Evolutionary conservation across 192 early-diverging fungal genomes (phyloP).

Genomic region (Martensiomyces pterosporus): DNA sequence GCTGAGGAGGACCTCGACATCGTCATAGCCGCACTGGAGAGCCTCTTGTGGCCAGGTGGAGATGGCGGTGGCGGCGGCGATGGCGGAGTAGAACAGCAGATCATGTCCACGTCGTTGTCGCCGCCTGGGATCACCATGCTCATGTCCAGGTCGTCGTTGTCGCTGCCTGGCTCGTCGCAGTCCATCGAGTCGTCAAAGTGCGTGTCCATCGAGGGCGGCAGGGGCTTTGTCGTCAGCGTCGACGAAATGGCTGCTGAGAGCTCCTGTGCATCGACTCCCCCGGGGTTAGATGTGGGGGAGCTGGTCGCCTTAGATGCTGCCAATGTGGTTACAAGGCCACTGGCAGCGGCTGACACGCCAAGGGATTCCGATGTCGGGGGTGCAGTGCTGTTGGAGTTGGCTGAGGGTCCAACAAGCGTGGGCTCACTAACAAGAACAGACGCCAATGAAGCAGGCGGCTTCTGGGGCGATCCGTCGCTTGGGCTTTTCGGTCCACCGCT

Average conservation of each 20-base stretch:
- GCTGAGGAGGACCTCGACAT: conserved; percentile 23
- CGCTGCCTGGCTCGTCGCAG: conserved; percentile 2
- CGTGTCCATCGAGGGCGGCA: background rate
- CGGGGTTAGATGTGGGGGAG: too few species aligned
- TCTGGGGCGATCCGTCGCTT: too few species aligned
- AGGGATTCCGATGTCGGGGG: too few species aligned
- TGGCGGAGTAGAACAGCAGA: conserved; percentile 45
- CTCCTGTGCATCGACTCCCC: conserved; percentile 6
- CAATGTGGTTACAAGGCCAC: too few species aligned
- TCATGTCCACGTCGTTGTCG: conserved; percentile 34
- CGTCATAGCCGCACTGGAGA: conserved; percentile 21
- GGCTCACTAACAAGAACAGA: too few species aligned
- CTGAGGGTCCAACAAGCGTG: too few species aligned
- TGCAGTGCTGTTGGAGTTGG: too few species aligned
- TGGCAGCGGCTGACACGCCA: too few species aligned
- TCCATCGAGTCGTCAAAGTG: conserved; percentile 10
- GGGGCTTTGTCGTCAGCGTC: background rate
- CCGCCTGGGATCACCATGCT: conserved; percentile 31
- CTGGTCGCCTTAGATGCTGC: too few species aligned
- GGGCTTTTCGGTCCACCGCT: too few species aligned
- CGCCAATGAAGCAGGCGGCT: too few species aligned
- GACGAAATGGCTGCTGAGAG: conserved; percentile 17
- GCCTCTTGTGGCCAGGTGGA: conserved; percentile 15
- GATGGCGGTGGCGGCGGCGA: conserved; percentile 42
- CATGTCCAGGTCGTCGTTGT: conserved; percentile 22